A percentile compares a stretch with the other conserved stretches of the same genome.
Conservation (phyloP, 2,329 filamentous ascomycete species). For the Fusarium irregulare region DNA sequence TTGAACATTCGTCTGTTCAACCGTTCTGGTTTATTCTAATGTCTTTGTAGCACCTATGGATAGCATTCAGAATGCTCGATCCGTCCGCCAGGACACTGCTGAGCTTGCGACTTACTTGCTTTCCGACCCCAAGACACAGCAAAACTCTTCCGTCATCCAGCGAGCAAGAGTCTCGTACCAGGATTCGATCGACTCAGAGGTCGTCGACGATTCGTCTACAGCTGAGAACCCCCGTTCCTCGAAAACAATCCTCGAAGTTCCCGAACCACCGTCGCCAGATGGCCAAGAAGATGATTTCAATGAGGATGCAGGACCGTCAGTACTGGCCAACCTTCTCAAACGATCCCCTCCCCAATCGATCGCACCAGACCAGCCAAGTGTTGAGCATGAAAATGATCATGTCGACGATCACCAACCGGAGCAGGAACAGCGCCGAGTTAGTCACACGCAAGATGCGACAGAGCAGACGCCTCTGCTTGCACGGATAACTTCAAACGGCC, state of each 20-base stretch:
- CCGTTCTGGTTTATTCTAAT: slow-evolving; percentile 4
- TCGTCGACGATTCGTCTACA: slow-evolving; percentile 33
- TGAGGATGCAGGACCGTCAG: slow-evolving; percentile 51
- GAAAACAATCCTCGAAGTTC: slow-evolving; percentile 70
- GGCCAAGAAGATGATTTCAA: slow-evolving; percentile 27
- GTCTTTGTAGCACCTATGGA: slow-evolving; percentile 65
- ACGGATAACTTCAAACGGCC: slow-evolving; percentile 47
- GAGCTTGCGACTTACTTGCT: slow-evolving; percentile 87
- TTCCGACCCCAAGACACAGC: slow-evolving; percentile 66
- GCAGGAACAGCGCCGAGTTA: slow-evolving; percentile 17
- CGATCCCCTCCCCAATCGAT: slow-evolving; percentile 59
- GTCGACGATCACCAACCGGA: slow-evolving; percentile 23
- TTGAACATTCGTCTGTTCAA: background rate
- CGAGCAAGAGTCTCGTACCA: slow-evolving; percentile 48
- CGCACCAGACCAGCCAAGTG: slow-evolving; percentile 31
- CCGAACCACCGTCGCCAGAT: slow-evolving; percentile 57
- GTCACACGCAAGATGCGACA: slow-evolving; percentile 40
- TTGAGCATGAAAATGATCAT: slow-evolving; percentile 14
- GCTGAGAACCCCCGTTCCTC: slow-evolving; percentile 49
- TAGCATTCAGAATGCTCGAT: slow-evolving; percentile 78
- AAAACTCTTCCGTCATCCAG: slow-evolving; percentile 60
- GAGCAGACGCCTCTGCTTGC: slow-evolving; percentile 64
- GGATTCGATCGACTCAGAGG: slow-evolving; percentile 44
- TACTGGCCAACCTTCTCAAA: slow-evolving; percentile 63
- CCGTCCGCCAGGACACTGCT: slow-evolving; percentile 86